A percentile compares a stretch with the other conserved stretches of the same genome.
These are phyloP conservation scores for Rhizophagus sp. DNA, from an alignment of 192 early-diverging fungal species.

Conservation along the genomic window DNA sequence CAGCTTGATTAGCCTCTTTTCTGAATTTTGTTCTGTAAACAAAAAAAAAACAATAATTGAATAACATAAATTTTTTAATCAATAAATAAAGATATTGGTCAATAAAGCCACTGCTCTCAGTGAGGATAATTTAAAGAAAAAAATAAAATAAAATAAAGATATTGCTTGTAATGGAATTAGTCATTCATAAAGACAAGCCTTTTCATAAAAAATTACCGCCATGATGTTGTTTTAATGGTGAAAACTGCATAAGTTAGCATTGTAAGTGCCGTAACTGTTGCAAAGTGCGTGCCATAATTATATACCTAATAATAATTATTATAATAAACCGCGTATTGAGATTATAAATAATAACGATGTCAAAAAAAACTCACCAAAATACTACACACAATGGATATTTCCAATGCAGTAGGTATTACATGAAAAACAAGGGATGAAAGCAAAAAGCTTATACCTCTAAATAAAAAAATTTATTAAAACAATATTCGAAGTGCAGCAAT, in stretches of 20 bases:
- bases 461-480: conserved; percentile 6
- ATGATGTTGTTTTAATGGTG: conserved; percentile 87
- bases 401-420: conserved; percentile 89
- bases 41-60: no score
- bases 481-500: no score
- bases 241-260: conserved; percentile 82
- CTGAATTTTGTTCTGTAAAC: conserved; percentile 66
- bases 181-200: conserved; percentile 22
- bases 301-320: conserved; percentile 38
- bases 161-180: neutral
- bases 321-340: neutral
- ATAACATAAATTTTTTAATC: neutral
- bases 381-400: conserved; percentile 93
- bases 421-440: conserved; percentile 95
- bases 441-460: conserved; percentile 94
- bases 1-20: conserved; percentile 91
- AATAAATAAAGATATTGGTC: neutral
- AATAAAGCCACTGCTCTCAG: neutral
- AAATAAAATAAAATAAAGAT: no score
- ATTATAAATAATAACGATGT: conserved; percentile 55
- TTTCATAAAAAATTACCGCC: conserved; percentile 55
- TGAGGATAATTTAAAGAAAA: no score
- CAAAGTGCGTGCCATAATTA: conserved; percentile 57
- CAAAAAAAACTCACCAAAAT: conserved; percentile 79
- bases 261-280: conserved; percentile 60